phyloP scores from a whole-genome alignment of 768 basidiomycete species.

The Sporobolomyces pararoseus region DNA sequence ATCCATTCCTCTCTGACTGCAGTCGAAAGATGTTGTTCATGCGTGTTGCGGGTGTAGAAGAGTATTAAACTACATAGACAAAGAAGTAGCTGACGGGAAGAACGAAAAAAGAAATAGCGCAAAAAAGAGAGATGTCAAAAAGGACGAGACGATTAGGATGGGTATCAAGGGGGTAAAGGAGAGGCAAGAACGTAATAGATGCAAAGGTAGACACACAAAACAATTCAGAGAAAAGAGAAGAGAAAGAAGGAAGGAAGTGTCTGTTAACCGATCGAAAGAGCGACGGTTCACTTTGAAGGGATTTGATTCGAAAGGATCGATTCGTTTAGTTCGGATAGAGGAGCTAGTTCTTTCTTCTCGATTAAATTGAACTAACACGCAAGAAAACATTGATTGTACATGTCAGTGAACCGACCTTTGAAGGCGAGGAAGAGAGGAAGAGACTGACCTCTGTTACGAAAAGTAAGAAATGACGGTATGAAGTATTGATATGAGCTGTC shows the following conservation, averaged over 20 bases:
- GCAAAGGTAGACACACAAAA: not conserved
- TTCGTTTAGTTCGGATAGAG: conserved; percentile 89
- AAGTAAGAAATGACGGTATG: conserved; percentile 95
- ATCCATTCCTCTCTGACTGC: too few species aligned
- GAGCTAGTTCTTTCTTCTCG: conserved; percentile 94
- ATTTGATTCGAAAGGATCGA: conserved; percentile 59
- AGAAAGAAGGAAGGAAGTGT: not conserved
- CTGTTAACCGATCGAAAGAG: not conserved
- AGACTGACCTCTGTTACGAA: conserved; percentile 82
- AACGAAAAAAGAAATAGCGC: not conserved
- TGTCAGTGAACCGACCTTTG: not conserved
- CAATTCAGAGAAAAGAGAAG: not conserved
- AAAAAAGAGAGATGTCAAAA: not conserved
- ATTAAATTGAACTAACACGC: conserved; percentile 73
- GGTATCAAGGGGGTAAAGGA: too few species aligned
- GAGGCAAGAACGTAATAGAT: not conserved
- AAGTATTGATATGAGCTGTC: conserved; percentile 93
- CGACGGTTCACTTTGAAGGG: not conserved
- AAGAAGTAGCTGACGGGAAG: not conserved
- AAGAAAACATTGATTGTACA: not conserved
- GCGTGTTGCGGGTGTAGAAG: too few species aligned
- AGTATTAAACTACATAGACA: not conserved
- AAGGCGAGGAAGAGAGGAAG: not conserved
- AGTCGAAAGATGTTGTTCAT: too few species aligned
- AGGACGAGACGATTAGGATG: too few species aligned